phyloP scores from a whole-genome alignment of 306 rosid genomes.

The Astragalus membranaceus region DNA sequence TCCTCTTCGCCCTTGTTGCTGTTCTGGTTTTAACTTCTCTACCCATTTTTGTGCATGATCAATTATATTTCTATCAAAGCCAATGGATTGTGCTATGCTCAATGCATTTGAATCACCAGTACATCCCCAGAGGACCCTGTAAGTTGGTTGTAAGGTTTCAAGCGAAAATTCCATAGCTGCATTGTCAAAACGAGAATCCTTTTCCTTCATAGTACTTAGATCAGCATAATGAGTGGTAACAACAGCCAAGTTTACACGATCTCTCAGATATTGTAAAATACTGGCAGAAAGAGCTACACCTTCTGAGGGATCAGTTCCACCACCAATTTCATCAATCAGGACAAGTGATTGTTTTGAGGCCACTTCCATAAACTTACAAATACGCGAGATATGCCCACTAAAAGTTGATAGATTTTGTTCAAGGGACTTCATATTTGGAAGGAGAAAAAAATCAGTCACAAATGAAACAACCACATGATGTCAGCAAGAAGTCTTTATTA shows the following conservation, averaged over 20 bases:
- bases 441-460: constrained; percentile 43
- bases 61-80: constrained; percentile 65
- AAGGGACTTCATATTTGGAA: constrained; percentile 65
- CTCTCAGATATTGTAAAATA: constrained; percentile 78
- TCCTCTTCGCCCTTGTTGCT: constrained; percentile 79
- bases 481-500: constrained; percentile 23
- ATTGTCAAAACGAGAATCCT: constrained; percentile 62
- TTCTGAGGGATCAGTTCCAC: constrained; percentile 98
- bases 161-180: constrained; percentile 91
- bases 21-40: constrained; percentile 70
- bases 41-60: constrained; percentile 62
- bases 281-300: constrained; percentile 95
- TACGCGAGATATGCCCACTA: constrained; percentile 84
- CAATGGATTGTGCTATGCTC: constrained; percentile 70
- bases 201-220: constrained; percentile 72
- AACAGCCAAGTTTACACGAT: constrained; percentile 62
- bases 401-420: constrained; percentile 97
- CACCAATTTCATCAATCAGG: constrained; percentile 90
- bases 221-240: constrained; percentile 95
- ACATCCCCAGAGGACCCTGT: constrained; percentile 82
- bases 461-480: constrained; percentile 20
- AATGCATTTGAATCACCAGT: constrained; percentile 89
- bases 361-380: constrained; percentile 66
- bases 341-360: constrained; percentile 72
- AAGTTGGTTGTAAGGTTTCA: constrained; percentile 75